Percentiles rank a stretch among this genome's conserved stretches.
These are phyloP conservation scores for Schwanniomyces yamadae DNA, from an alignment of 805 yeast genomes.

Conservation along the genomic window DNA sequence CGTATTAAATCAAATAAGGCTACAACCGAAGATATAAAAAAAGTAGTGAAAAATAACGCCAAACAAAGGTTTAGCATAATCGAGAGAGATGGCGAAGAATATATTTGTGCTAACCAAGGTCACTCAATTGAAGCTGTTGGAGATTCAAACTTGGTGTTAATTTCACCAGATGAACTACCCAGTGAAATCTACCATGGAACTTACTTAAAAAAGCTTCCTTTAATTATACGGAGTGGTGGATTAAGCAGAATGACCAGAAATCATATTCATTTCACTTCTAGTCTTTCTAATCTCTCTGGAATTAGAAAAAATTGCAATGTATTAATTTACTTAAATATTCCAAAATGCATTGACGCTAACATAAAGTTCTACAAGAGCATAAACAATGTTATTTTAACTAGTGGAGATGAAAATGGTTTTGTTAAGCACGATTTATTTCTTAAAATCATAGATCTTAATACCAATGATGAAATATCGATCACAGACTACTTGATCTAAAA, in stretches of 20 bases:
- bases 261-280: slow-evolving; percentile 83
- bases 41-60: slow-evolving; percentile 62
- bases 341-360: slow-evolving; percentile 41
- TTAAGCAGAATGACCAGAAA: slow-evolving; percentile 69
- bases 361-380: slow-evolving; percentile 58
- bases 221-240: slow-evolving; percentile 54
- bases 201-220: slow-evolving; percentile 41
- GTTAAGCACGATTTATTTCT: slow-evolving; percentile 46
- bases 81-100: slow-evolving; percentile 20
- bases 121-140: slow-evolving; percentile 62
- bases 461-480: background rate
- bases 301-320: slow-evolving; percentile 60
- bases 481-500: background rate
- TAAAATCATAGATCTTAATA: slow-evolving; percentile 18
- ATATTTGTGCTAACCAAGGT: slow-evolving; percentile 90
- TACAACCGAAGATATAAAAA: slow-evolving; percentile 54
- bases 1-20: slow-evolving; percentile 57
- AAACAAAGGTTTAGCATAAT: slow-evolving; percentile 68
- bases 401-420: slow-evolving; percentile 58
- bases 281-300: slow-evolving; percentile 61
- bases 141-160: slow-evolving; percentile 37
- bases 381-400: slow-evolving; percentile 72
- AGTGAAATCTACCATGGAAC: slow-evolving; percentile 78
- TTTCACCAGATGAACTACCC: slow-evolving; percentile 49
- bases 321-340: slow-evolving; percentile 61